These are phyloP conservation scores for Dendrobium nobile DNA, from an alignment of 106 monocot genomes.

Conservation along the genomic window DNA sequence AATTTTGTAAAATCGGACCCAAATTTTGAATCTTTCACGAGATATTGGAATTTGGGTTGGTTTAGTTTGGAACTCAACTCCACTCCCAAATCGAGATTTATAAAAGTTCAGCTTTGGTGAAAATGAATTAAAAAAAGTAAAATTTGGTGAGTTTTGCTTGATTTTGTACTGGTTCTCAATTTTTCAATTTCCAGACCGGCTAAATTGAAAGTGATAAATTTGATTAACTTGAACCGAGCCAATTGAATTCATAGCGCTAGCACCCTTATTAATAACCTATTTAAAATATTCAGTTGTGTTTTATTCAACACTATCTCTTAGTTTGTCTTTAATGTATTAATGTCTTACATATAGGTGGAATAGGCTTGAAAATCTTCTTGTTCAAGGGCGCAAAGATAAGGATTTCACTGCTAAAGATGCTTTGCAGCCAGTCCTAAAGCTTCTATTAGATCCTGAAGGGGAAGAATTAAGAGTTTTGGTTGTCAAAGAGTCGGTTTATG, in stretches of 20 bases:
- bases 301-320: not conserved
- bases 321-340: not conserved
- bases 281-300: not conserved
- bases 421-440: slow-evolving; percentile 87
- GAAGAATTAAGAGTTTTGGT: slow-evolving; percentile 77
- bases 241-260: not conserved
- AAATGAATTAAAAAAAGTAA: not conserved
- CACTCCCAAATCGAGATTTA: not conserved
- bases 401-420: slow-evolving; percentile 95
- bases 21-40: not conserved
- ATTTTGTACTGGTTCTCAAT: not conserved
- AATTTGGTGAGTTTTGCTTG: not conserved
- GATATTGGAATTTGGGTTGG: not conserved
- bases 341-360: slow-evolving; percentile 77
- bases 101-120: not conserved
- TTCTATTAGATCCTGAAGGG: slow-evolving; percentile 75
- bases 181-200: not conserved
- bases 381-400: slow-evolving; percentile 84
- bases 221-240: not conserved
- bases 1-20: not conserved
- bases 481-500: slow-evolving; percentile 87
- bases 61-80: not conserved
- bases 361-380: slow-evolving; percentile 97
- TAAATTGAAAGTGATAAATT: not conserved
- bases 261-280: not conserved